Conservation (phyloP, 139 green algal species). For the Coelastrella sp. region DNA sequence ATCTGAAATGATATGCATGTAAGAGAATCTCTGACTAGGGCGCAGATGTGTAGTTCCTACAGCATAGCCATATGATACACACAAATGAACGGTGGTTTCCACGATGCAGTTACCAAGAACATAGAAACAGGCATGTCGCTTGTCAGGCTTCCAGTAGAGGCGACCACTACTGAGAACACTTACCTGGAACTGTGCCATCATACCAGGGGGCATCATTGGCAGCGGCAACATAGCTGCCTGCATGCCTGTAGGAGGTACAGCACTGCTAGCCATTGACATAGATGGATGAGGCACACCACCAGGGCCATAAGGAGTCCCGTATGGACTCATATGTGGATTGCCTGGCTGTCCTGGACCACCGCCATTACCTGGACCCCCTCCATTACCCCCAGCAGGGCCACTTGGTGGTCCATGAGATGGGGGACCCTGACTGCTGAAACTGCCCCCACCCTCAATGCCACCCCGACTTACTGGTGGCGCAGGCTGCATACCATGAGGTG, state of each 20-base stretch:
- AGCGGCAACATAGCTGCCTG: neutral
- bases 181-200: constrained; percentile 9
- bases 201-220: constrained; percentile 17
- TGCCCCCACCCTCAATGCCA: neutral
- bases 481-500: constrained; percentile 4
- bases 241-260: constrained; percentile 7
- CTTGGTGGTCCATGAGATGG: constrained; percentile 8
- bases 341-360: neutral
- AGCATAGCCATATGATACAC: too few species aligned
- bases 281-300: neutral
- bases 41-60: too few species aligned
- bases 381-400: neutral
- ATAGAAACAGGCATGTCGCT: neutral
- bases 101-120: neutral
- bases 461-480: neutral
- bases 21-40: too few species aligned
- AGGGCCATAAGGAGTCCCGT: neutral
- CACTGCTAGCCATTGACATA: constrained; percentile 7
- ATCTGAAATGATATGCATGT: neutral
- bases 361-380: neutral
- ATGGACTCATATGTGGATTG: neutral
- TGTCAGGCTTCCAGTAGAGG: too few species aligned
- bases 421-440: constrained; percentile 6
- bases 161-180: too few species aligned
- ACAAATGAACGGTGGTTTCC: too few species aligned